phyloP scores from a whole-genome alignment of 306 rosid genomes.

The Trifolium subterraneum region DNA sequence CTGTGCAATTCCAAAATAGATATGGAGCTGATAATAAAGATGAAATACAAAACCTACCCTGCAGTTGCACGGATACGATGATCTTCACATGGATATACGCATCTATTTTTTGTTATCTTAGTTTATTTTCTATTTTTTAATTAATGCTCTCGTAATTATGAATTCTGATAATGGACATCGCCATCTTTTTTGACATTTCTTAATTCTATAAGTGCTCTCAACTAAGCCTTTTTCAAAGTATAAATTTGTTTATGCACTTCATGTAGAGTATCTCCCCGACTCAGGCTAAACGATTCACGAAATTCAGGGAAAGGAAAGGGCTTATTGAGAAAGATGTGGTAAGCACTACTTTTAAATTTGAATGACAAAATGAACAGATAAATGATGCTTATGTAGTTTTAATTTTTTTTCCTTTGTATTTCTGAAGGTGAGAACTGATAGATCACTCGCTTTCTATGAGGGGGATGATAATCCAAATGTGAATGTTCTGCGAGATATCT shows the following conservation, averaged over 20 bases:
- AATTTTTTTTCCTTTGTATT: constrained; percentile 41
- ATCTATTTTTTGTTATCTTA: constrained; percentile 3
- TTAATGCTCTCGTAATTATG: background rate
- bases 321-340: constrained; percentile 99
- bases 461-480: constrained; percentile 96
- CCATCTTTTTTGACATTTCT: background rate
- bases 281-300: constrained; percentile 94
- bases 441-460: constrained; percentile 75
- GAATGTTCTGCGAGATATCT: constrained; percentile 78
- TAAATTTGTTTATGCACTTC: constrained; percentile 25
- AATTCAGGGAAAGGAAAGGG: constrained; percentile 96
- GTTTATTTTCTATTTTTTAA: constrained; percentile 28
- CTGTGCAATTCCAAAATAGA: constrained; percentile 13
- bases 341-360: constrained; percentile 41
- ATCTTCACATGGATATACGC: constrained; percentile 26
- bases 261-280: constrained; percentile 79
- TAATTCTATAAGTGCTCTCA: constrained; percentile 9
- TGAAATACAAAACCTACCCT: constrained; percentile 15
- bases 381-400: constrained; percentile 42
- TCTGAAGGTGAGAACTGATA: constrained; percentile 91
- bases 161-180: constrained; percentile 8
- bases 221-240: constrained; percentile 29
- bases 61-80: constrained; percentile 19
- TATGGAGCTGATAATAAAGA: constrained; percentile 10
- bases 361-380: constrained; percentile 25